phyloP scores from a whole-genome alignment of 116 monocot genomes.

The Zostera marina region DNA sequence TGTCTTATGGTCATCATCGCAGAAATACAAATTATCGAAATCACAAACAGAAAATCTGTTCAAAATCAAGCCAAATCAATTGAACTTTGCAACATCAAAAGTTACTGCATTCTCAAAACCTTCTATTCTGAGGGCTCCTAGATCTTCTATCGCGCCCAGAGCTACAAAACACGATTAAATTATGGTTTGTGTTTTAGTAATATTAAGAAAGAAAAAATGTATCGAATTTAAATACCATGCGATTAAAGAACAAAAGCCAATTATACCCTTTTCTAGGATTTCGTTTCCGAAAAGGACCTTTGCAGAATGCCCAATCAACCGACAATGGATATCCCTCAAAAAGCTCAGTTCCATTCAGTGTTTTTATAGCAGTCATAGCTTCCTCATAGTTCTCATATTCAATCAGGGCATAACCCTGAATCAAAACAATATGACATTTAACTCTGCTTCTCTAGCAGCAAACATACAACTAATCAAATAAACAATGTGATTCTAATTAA shows the following conservation, averaged over 20 bases:
- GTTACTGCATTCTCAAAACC: background rate
- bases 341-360: conserved; percentile 59
- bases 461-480: too few species aligned
- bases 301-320: conserved; percentile 94
- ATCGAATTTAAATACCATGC: background rate
- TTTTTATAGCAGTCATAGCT: conserved; percentile 51
- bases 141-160: background rate
- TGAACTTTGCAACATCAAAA: too few species aligned
- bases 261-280: conserved; percentile 47
- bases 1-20: too few species aligned
- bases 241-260: background rate
- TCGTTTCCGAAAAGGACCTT: conserved; percentile 57
- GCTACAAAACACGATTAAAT: background rate
- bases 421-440: background rate
- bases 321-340: conserved; percentile 34
- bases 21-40: too few species aligned
- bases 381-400: conserved; percentile 73
- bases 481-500: too few species aligned
- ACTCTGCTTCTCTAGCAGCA: background rate
- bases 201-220: background rate
- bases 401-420: conserved; percentile 81
- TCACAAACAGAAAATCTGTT: too few species aligned
- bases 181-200: background rate
- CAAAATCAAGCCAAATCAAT: too few species aligned
- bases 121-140: background rate